phyloP scores from a whole-genome alignment of 2,329 filamentous ascomycete genomes.

The Fusarium tjaetaba region DNA sequence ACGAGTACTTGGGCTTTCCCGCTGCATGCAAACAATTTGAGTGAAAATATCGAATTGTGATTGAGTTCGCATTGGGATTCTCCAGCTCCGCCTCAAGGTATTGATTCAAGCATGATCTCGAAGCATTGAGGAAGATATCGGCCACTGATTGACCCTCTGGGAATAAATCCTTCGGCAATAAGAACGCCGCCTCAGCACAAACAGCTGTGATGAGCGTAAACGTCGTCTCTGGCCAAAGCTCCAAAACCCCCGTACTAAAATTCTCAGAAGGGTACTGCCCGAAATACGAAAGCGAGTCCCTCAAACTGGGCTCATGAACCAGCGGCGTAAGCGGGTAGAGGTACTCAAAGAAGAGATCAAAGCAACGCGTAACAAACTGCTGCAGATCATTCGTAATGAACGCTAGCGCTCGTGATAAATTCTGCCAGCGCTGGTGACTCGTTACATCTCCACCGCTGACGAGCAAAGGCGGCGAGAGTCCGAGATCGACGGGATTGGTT shows the following conservation, averaged over 20 bases:
- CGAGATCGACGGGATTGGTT: slow-evolving; percentile 23
- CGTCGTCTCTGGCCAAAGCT: slow-evolving; percentile 50
- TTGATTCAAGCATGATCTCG: slow-evolving; percentile 50
- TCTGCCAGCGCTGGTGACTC: slow-evolving; percentile 44
- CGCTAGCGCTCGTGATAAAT: slow-evolving; percentile 38
- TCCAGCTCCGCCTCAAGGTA: slow-evolving; percentile 56
- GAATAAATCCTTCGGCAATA: slow-evolving; percentile 53
- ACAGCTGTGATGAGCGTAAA: slow-evolving; percentile 57
- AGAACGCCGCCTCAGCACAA: slow-evolving; percentile 54
- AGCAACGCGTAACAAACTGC: slow-evolving; percentile 46
- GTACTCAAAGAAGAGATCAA: slow-evolving; percentile 55
- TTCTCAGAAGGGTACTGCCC: slow-evolving; percentile 22
- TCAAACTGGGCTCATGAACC: slow-evolving; percentile 54
- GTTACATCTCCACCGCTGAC: slow-evolving; percentile 19
- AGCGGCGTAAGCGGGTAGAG: slow-evolving; percentile 55
- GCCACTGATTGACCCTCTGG: slow-evolving; percentile 51
- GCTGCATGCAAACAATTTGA: slow-evolving; percentile 57
- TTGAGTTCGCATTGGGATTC: slow-evolving; percentile 53
- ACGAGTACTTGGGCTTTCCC: slow-evolving; percentile 55
- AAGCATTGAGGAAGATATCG: slow-evolving; percentile 52
- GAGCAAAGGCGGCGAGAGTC: slow-evolving; percentile 38
- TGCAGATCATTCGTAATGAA: slow-evolving; percentile 41
- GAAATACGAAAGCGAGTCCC: slow-evolving; percentile 50
- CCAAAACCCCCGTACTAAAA: slow-evolving; percentile 25
- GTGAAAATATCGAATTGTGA: slow-evolving; percentile 57